These are phyloP conservation scores for Chalciporus pseudorubinellus DNA, from an alignment of 768 basidiomycete genomes.

Conservation along the genomic window DNA sequence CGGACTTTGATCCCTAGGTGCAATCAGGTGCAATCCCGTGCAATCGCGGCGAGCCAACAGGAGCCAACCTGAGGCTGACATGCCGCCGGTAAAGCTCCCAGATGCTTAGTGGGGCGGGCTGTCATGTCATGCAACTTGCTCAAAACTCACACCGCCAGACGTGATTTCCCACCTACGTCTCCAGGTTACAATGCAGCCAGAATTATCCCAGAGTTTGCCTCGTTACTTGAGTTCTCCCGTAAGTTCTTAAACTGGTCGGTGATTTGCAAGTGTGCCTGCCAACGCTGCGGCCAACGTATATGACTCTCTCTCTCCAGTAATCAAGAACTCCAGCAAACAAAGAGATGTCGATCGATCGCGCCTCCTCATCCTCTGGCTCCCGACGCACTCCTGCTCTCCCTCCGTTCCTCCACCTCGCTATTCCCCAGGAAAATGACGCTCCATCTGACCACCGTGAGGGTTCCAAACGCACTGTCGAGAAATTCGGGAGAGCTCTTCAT, in stretches of 20 bases:
- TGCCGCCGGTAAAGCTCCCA: too few species aligned
- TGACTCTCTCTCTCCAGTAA: constrained; percentile 1
- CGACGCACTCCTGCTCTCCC: constrained; percentile 12
- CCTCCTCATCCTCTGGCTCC: constrained; percentile 8
- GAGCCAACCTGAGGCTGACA: too few species aligned
- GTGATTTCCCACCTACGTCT: constrained; percentile 13
- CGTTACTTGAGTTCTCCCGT: neutral
- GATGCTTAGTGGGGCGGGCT: too few species aligned
- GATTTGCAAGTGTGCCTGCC: neutral
- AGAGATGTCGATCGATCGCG: constrained; percentile 10
- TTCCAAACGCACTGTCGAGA: constrained; percentile 34
- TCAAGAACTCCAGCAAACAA: neutral
- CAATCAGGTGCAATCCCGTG: too few species aligned
- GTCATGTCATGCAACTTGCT: neutral
- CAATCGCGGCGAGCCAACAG: too few species aligned
- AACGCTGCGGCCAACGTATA: constrained; percentile 2
- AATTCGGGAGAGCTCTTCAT: constrained; percentile 44
- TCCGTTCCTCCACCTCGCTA: constrained; percentile 13
- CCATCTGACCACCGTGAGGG: constrained; percentile 33
- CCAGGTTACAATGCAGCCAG: constrained; percentile 10
- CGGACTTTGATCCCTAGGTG: too few species aligned
- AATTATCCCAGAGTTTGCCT: constrained; percentile 2
- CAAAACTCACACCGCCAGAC: neutral
- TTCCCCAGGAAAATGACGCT: constrained; percentile 5
- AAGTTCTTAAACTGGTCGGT: neutral